These are phyloP conservation scores for Toxicodendron radicans DNA, from an alignment of 345 rosid species.

Conservation along the genomic window DNA sequence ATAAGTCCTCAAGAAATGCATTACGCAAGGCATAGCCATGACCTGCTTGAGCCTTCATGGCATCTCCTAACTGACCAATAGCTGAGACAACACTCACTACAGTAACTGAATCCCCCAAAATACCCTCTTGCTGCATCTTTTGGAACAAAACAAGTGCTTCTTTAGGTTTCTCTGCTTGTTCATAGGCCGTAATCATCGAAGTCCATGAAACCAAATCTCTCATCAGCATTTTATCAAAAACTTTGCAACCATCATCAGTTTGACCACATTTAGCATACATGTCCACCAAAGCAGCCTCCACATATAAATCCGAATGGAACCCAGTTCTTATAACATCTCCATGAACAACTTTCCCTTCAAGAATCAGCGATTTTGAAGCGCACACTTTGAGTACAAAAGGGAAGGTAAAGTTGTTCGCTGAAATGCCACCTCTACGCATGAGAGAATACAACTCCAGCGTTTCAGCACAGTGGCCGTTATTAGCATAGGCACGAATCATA, in stretches of 20 bases:
- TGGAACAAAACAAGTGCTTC: slow-evolving; percentile 25
- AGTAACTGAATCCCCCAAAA: slow-evolving; percentile 40
- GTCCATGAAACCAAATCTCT: slow-evolving; percentile 57
- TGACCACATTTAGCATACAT: slow-evolving; percentile 43
- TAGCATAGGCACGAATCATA: slow-evolving; percentile 52
- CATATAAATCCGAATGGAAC: slow-evolving; percentile 32
- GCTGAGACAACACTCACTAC: slow-evolving; percentile 53
- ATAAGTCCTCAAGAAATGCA: slow-evolving; percentile 32
- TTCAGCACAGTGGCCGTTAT: slow-evolving; percentile 33
- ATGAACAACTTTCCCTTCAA: slow-evolving; percentile 39
- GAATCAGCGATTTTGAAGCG: slow-evolving; percentile 33
- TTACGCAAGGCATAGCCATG: slow-evolving; percentile 38
- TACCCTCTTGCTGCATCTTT: slow-evolving; percentile 31
- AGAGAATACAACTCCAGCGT: slow-evolving; percentile 39
- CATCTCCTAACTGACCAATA: slow-evolving; percentile 47
- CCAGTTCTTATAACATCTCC: slow-evolving; percentile 39
- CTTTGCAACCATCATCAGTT: slow-evolving; percentile 31
- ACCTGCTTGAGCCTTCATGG: slow-evolving; percentile 26
- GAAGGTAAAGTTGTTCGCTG: slow-evolving; percentile 42
- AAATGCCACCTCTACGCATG: slow-evolving; percentile 41
- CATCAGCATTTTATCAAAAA: slow-evolving; percentile 44
- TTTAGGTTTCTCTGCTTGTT: slow-evolving; percentile 22
- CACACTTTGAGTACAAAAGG: slow-evolving; percentile 46
- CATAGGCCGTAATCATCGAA: slow-evolving; percentile 42
- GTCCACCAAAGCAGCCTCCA: slow-evolving; percentile 36